Conservation (phyloP, 768 basidiomycete species). For the Termitomyces sp. region DNA sequence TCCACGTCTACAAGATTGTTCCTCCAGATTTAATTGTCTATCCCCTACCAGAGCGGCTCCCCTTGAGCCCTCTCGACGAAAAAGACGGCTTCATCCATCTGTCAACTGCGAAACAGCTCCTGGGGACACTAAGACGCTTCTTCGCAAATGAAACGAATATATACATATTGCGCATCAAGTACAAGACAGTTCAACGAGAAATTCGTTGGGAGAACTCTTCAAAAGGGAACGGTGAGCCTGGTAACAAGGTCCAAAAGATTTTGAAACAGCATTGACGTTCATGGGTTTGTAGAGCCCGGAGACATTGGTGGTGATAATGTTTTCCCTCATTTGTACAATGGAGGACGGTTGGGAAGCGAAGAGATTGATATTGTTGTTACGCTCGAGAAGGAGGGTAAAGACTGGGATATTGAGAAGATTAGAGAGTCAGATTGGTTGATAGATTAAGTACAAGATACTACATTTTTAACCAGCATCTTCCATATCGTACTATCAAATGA, state of each 20-base stretch:
- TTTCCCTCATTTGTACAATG: slow-evolving; percentile 54
- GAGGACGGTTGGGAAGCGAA: slow-evolving; percentile 31
- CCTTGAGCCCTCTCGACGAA: slow-evolving; percentile 44
- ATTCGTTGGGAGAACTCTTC: slow-evolving; percentile 45
- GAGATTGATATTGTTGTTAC: slow-evolving; percentile 37
- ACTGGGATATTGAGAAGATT: slow-evolving; percentile 25
- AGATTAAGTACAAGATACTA: slow-evolving; percentile 17
- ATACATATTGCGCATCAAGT: slow-evolving; percentile 38
- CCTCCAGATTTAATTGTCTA: slow-evolving; percentile 26
- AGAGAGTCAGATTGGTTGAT: slow-evolving; percentile 23
- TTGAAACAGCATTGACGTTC: neutral
- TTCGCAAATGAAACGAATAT: slow-evolving; percentile 34
- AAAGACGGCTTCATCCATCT: slow-evolving; percentile 48
- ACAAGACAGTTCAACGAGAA: slow-evolving; percentile 29
- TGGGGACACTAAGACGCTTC: slow-evolving; percentile 40
- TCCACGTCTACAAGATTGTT: slow-evolving; percentile 60
- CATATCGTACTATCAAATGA: slow-evolving; percentile 20
- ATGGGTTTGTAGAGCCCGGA: slow-evolving; percentile 28
- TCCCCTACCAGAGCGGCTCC: slow-evolving; percentile 38
- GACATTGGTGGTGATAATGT: slow-evolving; percentile 36
- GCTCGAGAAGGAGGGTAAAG: slow-evolving; percentile 18
- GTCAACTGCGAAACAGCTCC: slow-evolving; percentile 46
- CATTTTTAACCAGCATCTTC: neutral
- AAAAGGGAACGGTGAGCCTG: slow-evolving; percentile 22
- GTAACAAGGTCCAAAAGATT: neutral